Evolutionary conservation across 2,329 filamentous ascomycete species (phyloP).

Genomic region (Akanthomyces muscarius): DNA sequence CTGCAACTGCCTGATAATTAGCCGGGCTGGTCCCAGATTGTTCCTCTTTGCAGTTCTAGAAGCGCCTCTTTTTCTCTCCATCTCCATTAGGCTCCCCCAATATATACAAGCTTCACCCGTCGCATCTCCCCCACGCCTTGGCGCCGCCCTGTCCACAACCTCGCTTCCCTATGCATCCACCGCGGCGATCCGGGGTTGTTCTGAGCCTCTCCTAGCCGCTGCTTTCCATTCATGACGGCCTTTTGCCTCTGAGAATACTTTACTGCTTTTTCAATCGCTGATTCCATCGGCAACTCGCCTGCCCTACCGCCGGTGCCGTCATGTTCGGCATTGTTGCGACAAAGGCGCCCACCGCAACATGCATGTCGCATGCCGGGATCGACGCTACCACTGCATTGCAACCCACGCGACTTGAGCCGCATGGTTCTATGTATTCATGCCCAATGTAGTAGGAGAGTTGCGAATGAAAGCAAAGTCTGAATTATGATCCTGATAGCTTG

Average conservation of each 20-base stretch:
- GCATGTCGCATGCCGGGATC: conserved; percentile 7
- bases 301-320: background rate
- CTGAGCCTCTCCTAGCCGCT: conserved; percentile 2
- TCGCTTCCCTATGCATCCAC: background rate
- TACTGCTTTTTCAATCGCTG: background rate
- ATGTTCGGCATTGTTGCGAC: background rate
- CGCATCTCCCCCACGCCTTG: background rate
- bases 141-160: background rate
- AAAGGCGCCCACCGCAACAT: conserved; percentile 6
- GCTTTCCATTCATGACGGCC: background rate
- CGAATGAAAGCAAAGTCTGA: no score
- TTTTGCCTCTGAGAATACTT: background rate
- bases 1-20: background rate
- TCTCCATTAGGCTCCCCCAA: no score
- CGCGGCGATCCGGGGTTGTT: background rate
- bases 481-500: background rate
- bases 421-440: background rate
- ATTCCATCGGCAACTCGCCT: background rate
- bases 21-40: background rate
- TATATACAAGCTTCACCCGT: no score
- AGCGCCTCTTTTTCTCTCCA: background rate
- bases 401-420: background rate
- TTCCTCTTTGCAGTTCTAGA: background rate
- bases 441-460: background rate
- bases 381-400: conserved; percentile 11